Base-by-base conservation (phyloP, 176 grass and related monocot species). In the Juncus effusus region DNA sequence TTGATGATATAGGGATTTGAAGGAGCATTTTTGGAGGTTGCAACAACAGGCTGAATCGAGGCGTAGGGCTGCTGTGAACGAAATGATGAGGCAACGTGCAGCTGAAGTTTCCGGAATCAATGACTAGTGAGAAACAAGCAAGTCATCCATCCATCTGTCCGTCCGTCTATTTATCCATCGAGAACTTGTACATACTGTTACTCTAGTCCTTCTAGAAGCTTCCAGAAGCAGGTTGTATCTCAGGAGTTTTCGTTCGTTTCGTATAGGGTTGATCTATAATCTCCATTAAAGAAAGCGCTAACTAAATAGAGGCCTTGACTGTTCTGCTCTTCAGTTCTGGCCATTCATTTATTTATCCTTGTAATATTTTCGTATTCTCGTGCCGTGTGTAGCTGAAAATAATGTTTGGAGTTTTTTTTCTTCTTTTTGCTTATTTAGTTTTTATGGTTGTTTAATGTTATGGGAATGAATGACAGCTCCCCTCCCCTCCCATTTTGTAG, bases 21-120 rank as follows among this genome's bases (percentile, higher is more conserved):
- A 94, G 72, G 95, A 99, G 70, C 89, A 99, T 76, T 60, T 94
- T 63, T 80, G 85, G 89, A 84, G 95, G 54, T 86, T 90, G 76
- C 95, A 99, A 59, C 95, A 99, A 56, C 95, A 94, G 70, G 87
- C 95, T 35, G 95, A 99, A 79, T 99, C 95, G 14, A 80, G 95
- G 58, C 85, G 89, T 66, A 83, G 95, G 59, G 95, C 95, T 87
- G 95, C 95, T 60, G 89, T 99, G 50, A 99, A 92, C 76, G 95
- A 99, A 77, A 97, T 97, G 94, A 92, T 97, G 93, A 97, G 93
- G 69, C 88, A 97, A 40, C 90, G 93, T 75, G 84, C 87, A 40
- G 92, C 87, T 1, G 91, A 96, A 80, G 84, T 96, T 59, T 87
- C 93, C 47, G 83, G 78, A 65, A 86, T 35, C 38, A 59, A 72